Percentiles rank a stretch among this genome's conserved stretches.
Conservation (phyloP, 495 filamentous ascomycete species). For the Trichoderma gamsii region DNA sequence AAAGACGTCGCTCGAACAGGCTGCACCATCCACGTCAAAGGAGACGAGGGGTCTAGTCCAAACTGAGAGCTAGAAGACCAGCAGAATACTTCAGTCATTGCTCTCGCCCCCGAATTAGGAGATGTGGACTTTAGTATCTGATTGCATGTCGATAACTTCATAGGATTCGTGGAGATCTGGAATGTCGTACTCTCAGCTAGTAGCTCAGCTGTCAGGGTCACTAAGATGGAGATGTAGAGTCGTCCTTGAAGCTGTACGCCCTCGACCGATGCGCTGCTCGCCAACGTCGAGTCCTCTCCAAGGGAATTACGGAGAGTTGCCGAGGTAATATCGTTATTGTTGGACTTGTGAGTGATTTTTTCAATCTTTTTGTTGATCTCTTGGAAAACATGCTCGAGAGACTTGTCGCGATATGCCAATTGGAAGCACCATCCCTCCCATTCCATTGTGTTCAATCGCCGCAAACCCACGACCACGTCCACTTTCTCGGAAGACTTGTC, state of each 20-base stretch:
- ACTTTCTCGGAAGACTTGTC: neutral
- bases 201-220: neutral
- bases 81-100: neutral
- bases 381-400: neutral
- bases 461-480: neutral
- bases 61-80: neutral
- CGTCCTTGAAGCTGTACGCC: neutral
- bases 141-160: neutral
- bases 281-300: neutral
- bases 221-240: neutral
- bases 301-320: neutral
- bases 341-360: neutral
- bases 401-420: neutral
- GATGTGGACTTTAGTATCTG: neutral
- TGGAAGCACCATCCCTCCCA: slow-evolving; percentile 1
- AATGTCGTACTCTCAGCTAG: neutral
- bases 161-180: neutral
- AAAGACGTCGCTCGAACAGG: neutral
- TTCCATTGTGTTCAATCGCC: neutral
- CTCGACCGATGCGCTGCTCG: neutral
- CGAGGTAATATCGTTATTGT: neutral
- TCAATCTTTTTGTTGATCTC: neutral
- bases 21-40: neutral
- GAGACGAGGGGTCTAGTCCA: neutral
- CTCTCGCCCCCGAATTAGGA: neutral